These are phyloP conservation scores for Phaeolepiota aurea DNA, from an alignment of 768 basidiomycete species.

Conservation along the genomic window DNA sequence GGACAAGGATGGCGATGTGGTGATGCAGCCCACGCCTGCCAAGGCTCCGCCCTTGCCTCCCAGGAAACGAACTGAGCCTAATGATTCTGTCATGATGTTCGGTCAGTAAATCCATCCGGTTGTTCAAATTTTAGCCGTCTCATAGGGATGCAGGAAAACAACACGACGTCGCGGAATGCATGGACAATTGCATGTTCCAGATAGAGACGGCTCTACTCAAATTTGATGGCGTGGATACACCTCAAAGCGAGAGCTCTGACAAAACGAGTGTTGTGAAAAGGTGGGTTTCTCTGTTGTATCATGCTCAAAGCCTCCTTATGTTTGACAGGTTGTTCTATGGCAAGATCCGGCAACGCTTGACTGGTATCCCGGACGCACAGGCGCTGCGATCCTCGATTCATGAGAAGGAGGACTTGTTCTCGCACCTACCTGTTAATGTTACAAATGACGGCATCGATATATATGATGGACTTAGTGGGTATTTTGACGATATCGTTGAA, in stretches of 20 bases:
- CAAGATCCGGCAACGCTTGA: conserved; percentile 55
- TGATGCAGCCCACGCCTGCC: conserved; percentile 11
- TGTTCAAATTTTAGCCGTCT: conserved; percentile 2
- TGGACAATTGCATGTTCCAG: conserved; percentile 99
- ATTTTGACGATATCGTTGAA: conserved; percentile 86
- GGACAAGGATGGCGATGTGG: conserved; percentile 30
- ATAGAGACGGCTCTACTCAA: conserved; percentile 88
- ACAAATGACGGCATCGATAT: conserved; percentile 83
- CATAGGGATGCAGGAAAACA: conserved; percentile 63
- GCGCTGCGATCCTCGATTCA: conserved; percentile 51
- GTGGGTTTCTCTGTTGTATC: conserved; percentile 25
- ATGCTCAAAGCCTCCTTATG: not conserved
- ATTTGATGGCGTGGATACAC: conserved; percentile 45
- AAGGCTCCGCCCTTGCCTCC: conserved; percentile 44
- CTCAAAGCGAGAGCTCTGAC: conserved; percentile 36
- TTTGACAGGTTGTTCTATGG: conserved; percentile 70
- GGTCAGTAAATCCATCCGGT: conserved; percentile 34
- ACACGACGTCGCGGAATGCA: conserved; percentile 97
- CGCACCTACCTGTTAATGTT: conserved; percentile 90
- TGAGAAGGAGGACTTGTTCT: conserved; percentile 89
- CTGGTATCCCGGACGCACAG: conserved; percentile 23
- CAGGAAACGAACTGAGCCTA: conserved; percentile 38
- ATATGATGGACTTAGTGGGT: conserved; percentile 87
- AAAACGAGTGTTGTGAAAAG: conserved; percentile 78
- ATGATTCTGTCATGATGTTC: conserved; percentile 86